Evolutionary conservation across 2,329 filamentous ascomycete species (phyloP), one percentile per base, ranked within the genome.

Genomic region (Lachnellula arida): DNA sequence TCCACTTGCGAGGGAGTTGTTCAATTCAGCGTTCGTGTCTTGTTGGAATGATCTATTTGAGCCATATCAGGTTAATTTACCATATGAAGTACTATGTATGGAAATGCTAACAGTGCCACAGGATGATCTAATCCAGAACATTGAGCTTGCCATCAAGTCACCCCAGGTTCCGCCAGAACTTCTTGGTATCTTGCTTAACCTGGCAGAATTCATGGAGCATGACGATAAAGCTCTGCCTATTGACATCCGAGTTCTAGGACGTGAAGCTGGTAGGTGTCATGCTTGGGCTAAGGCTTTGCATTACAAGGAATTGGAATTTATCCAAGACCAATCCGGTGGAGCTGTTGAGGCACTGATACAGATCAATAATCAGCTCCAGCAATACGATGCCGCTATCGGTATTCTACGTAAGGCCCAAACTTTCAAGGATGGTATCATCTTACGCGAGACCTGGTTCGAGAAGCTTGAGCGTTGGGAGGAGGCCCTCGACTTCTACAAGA

Each of bases 201-300:
- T 99, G 50, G 94, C 94, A 22, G 94, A 99, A 70, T 99, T 99
- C 72, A 99, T 99, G 94, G 94, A 99, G 70, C 94, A 99, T 68
- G 95, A 99, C 66, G 94, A 99, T 71, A 99, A 99, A 72, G 93
- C 95, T 14, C 77, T 99, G 51, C 94, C 94, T 1, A 99, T 99
- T 60, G 95, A 99, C 69, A 97, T 99, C 61, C 81, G 94, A 49
- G 91, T 94, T 9, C 81, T 99, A 11, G 95, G 95, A 34, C 88
- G 93, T 69, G 96, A 97, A 71, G 94, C 94, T 49, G 93, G 89
- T 19, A 93, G 95, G 66, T 99, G 95, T 64, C 94, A 99, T 72
- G 95, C 94, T 4, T 99, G 96, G 70, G 94, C 94, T 35, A 99
- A 99, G 74, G 94, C 94, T 9, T 78, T 99, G 40, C 94, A 99